Evolutionary conservation across 306 rosid genomes (phyloP), one percentile per base, ranked within the genome.

Genomic region (Phaseolus lunatus): DNA sequence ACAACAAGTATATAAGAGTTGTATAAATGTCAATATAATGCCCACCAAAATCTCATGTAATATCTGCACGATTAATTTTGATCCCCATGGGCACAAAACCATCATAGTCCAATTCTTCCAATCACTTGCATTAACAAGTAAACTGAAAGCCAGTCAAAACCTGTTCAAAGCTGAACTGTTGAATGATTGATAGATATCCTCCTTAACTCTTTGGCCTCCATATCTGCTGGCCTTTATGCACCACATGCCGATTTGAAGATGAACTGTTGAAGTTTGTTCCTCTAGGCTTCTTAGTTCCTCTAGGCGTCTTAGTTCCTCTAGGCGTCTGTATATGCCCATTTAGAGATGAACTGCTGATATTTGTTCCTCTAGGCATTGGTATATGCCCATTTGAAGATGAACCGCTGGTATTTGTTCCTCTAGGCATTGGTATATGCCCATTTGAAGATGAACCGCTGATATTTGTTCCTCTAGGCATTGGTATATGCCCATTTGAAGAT

Each of bases 151-250:
- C 11, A 57, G 50, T 66, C 16, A 35, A 67, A 78, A 71, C 77
- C 72, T 58, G 80, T 20, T 72, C 74, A 76, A 11, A 27, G 74
- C 69, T 22, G 29, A 37, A 37, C 43, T 9, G 3, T 9, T 39
- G 44, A 39, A 39, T 39, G 44, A 9, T 39, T 9, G 11, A 9
- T 39, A 39, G 27, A 45, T 20, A 14, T 7, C 14, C 66, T 9
- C 37, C 59, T 56, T 67, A 65, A 41, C 3, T 35, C 84, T 70
- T 87, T 73, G 83, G 90, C 72, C 85, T 91, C 97, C 97, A 86
- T 3, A 41, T 29, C 59, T 83, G 88, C 79, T 74, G 93, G 33
- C 70, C 63, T 80, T 81, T 88, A 58, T 22, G 44, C n/a, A 47
- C 62, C 85, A 23, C 26, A 48, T 78, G 81, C 56, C 57, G 64